A percentile compares a stretch with the other conserved stretches of the same genome.
phyloP scores from a whole-genome alignment of 176 grass and related monocot genomes.

The Poa pratensis region DNA sequence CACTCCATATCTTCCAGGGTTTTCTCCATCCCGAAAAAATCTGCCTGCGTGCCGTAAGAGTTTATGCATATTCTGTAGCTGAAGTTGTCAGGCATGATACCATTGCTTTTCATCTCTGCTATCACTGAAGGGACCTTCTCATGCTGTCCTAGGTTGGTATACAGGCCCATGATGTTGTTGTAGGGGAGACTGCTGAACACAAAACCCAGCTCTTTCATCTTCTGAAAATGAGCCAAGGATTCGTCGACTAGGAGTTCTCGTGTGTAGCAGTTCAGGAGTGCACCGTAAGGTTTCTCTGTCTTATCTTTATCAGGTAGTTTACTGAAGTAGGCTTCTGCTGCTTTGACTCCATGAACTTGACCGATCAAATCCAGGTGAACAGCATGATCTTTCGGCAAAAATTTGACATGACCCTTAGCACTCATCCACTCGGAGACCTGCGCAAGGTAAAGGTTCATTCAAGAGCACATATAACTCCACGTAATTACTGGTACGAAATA shows the following conservation, averaged over 20 bases:
- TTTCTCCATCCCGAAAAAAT: constrained; percentile 77
- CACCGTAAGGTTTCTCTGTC: constrained; percentile 71
- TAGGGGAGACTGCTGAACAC: constrained; percentile 61
- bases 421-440: constrained; percentile 95
- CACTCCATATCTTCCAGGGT: constrained; percentile 82
- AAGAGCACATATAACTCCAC: neutral
- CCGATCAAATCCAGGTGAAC: constrained; percentile 86
- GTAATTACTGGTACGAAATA: neutral
- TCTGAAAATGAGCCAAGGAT: constrained; percentile 71
- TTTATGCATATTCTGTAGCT: constrained; percentile 89
- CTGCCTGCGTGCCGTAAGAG: constrained; percentile 72
- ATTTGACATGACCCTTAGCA: constrained; percentile 55
- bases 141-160: constrained; percentile 71
- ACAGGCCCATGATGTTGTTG: constrained; percentile 84
- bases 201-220: constrained; percentile 77
- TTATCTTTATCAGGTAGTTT: constrained; percentile 62
- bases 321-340: constrained; percentile 79
- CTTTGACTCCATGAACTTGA: constrained; percentile 52
- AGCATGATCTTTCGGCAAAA: constrained; percentile 68
- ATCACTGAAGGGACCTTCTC: constrained; percentile 80
- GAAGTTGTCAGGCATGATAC: constrained; percentile 79
- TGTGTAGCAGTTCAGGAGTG: constrained; percentile 83
- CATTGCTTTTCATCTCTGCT: constrained; percentile 69
- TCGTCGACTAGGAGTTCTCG: constrained; percentile 60
- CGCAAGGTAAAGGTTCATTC: constrained; percentile 2